Base-by-base conservation (phyloP, 106 monocot genomes). In the Dendrobium officinale region DNA sequence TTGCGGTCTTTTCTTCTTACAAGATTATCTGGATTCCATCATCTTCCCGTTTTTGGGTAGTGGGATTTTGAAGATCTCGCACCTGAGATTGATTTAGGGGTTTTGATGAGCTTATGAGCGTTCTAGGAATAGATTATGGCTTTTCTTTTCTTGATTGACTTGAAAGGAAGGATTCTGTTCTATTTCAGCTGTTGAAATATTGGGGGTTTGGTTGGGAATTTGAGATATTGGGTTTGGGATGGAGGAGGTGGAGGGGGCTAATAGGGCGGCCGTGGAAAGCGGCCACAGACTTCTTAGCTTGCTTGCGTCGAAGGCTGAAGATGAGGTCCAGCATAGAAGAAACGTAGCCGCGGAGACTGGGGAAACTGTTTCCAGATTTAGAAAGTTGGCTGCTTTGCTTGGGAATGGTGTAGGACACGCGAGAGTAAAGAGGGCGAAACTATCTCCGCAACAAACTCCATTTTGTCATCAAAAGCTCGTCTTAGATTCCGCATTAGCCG, bases 191-290 rank as follows among this genome's bases (percentile, higher is more conserved):
- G 49, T 26, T 76, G 48, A 76, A 27, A 26, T 9, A 49, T 76
- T 51, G 75, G 49, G 49, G 24, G 4, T 45, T 45, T 19, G 48
- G 43, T 45, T 11, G 43, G 18, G 20, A 43, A 43, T 43, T 70
- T 74, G 74, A 10, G 31, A 74, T 42, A 18, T 42, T 74, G 9
- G 74, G 19, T 4, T 43, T 74, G 17, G 74, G 81, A 98, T 98
- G 97, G 97, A 94, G 79, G 90, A 85, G 67, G 85, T 89, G 59
- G 97, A 92, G 78, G 89, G 88, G 79, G 91, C 92, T 15, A 89
- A 94, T 55, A 86, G 86, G 58, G 86, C 79, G 27, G 97, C 97
- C 16, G 85, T 98, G 41, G 90, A 92, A 82, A 88, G 88, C 79
- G 85, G 92, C 68, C 77, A 94, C 66, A 89, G 86, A 84, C 79